phyloP scores from a whole-genome alignment of 495 filamentous ascomycete species.

The Monascus purpureus region DNA sequence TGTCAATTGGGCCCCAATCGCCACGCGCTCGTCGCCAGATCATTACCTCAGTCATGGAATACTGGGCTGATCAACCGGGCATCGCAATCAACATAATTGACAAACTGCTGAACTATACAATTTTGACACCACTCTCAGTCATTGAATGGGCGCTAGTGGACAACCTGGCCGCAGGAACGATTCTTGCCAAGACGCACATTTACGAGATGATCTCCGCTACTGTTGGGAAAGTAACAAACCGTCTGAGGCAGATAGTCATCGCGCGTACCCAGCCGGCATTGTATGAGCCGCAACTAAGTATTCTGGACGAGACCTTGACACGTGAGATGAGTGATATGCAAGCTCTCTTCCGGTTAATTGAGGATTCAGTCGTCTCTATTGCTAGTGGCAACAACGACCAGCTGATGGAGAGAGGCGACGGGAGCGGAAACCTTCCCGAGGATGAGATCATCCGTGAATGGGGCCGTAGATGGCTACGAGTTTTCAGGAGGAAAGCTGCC shows the following conservation, averaged over 20 bases:
- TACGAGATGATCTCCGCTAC: conserved; percentile 86
- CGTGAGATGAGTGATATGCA: conserved; percentile 59
- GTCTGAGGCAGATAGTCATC: conserved; percentile 68
- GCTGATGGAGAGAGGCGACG: conserved; percentile 42
- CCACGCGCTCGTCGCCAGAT: conserved; percentile 71
- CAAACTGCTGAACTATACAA: conserved; percentile 94
- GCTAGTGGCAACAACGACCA: conserved; percentile 61
- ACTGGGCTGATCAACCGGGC: conserved; percentile 88
- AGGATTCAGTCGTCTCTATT: conserved; percentile 63
- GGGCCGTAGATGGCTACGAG: conserved; percentile 75
- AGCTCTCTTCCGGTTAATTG: conserved; percentile 63
- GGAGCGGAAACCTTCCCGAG: conserved; percentile 25
- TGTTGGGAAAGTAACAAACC: conserved; percentile 80
- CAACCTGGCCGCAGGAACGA: conserved; percentile 46
- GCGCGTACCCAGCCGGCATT: conserved; percentile 40
- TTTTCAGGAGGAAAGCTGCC: conserved; percentile 65
- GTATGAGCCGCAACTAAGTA: conserved; percentile 43
- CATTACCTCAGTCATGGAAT: conserved; percentile 75
- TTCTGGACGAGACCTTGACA: conserved; percentile 49
- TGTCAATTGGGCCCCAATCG: conserved; percentile 60
- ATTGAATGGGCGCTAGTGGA: conserved; percentile 75
- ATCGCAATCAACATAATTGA: conserved; percentile 89
- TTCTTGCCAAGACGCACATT: conserved; percentile 56
- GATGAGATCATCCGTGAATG: conserved; percentile 61
- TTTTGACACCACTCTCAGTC: conserved; percentile 69